Base-by-base conservation (phyloP, 805 yeast species). In the Zygoascus tannicola region DNA sequence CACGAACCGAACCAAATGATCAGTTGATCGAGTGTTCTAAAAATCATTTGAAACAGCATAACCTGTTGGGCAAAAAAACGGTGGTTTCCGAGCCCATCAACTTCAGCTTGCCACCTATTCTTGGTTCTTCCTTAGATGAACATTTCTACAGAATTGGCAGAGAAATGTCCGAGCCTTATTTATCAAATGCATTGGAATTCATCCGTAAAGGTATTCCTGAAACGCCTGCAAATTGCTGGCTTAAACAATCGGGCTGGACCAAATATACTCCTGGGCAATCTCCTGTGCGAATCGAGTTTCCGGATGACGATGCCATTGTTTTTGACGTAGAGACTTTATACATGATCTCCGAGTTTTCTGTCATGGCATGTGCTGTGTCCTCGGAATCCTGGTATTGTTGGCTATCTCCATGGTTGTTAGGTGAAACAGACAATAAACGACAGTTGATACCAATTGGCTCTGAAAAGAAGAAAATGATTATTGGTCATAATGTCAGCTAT, bases 291-390 rank as follows among this genome's bases (percentile, higher is more conserved):
- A 45, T 39, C 95, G 92, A 0, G 68, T 67, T 67, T 0, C 80
- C 64, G 53, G 98, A 98, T 0, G 50, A 65, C 3, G 71, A 78
- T 35, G 76, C 75, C 2, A 56, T 92, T 10, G 87, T 83, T 0
- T 90, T 90, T 60, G 99, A 92, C 62, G 88, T 85, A 8, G 99
- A 92, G 59, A 85, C 81, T 0, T 59, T 88, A 56, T 88, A 86
- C 63, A 80, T 85, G 51, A 62, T 76, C 1, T 76, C 92, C 0
- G 74, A 72, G 3, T 88, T 77, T 57, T 80, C 97, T 0, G 76
- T 83, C 0, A 58, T 92, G 62, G 96, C 95, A 1, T 74, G 84
- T 0, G 94, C 95, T 8, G 79, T 72, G 1, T 78, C 95, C 0
- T 59, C 70, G 0, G 67, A 71, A 7, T 94, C 95, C 0, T 87